Conservation (phyloP, 805 yeast genomes). For the Monosporozyma siamensis region DNA sequence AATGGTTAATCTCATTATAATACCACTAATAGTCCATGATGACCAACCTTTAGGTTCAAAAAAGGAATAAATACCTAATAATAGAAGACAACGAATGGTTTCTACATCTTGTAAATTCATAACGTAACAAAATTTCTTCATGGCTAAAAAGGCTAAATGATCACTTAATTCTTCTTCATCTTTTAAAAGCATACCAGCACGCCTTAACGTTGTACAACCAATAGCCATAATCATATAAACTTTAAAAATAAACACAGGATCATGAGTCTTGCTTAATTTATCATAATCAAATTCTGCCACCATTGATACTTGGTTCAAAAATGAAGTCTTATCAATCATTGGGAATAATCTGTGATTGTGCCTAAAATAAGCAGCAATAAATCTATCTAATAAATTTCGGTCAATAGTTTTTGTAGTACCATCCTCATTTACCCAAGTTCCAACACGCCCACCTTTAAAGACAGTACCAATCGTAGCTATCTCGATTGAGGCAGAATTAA, state of each 20-base stretch:
- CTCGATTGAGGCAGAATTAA: conserved; percentile 24
- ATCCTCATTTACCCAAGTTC: conserved; percentile 21
- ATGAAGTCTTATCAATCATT: conserved; percentile 34
- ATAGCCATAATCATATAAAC: conserved; percentile 45
- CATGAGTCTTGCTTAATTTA: conserved; percentile 16
- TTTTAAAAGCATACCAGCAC: conserved; percentile 31
- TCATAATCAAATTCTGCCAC: conserved; percentile 26
- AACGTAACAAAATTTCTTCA: conserved; percentile 33
- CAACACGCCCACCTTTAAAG: conserved; percentile 25
- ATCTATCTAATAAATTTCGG: conserved; percentile 28
- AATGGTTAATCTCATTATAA: conserved; percentile 36
- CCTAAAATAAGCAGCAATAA: conserved; percentile 37
- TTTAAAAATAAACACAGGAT: conserved; percentile 33
- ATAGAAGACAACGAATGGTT: conserved; percentile 34
- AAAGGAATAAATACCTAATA: conserved; percentile 42
- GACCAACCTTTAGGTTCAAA: conserved; percentile 42
- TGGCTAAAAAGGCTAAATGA: conserved; percentile 35
- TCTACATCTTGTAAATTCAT: conserved; percentile 34
- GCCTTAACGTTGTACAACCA: conserved; percentile 43
- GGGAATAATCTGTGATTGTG: conserved; percentile 39
- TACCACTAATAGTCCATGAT: conserved; percentile 45
- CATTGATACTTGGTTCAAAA: conserved; percentile 28
- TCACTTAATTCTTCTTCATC: conserved; percentile 33
- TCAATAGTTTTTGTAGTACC: conserved; percentile 25
- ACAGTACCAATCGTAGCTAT: conserved; percentile 24